Percentiles rank a stretch among this genome's conserved stretches.
phyloP scores from a whole-genome alignment of 2,329 filamentous ascomycete genomes.

The Tolypocladium capitatum region DNA sequence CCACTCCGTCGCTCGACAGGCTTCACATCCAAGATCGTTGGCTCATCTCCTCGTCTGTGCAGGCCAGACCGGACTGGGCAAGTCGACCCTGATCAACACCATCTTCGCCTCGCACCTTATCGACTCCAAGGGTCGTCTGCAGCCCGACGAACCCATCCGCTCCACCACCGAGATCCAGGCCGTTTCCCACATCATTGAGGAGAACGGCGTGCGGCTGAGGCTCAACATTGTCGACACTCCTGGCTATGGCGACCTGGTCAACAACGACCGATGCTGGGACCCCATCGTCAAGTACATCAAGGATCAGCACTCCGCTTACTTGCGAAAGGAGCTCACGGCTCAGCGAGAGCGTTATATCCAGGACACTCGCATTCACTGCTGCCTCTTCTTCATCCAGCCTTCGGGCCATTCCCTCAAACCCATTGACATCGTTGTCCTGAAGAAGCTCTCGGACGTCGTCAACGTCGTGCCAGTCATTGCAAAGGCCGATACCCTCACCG shows the following conservation, averaged over 20 bases:
- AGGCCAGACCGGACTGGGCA: conserved; percentile 98
- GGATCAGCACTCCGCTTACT: conserved; percentile 98
- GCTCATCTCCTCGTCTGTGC: conserved; percentile 8
- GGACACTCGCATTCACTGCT: conserved; percentile 98
- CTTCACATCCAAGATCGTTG: conserved; percentile 3
- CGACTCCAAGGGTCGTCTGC: conserved; percentile 91
- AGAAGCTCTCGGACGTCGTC: conserved; percentile 98
- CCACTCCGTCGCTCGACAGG: not conserved
- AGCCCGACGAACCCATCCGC: conserved; percentile 84
- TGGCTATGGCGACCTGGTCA: conserved; percentile 95
- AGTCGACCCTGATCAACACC: conserved; percentile 98
- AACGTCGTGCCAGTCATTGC: conserved; percentile 98
- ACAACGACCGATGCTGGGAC: conserved; percentile 99
- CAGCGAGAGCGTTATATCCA: conserved; percentile 99
- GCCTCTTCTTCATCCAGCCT: conserved; percentile 98
- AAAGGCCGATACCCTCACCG: conserved; percentile 90
- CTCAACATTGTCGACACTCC: conserved; percentile 99
- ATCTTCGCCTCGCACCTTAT: conserved; percentile 99
- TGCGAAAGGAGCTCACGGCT: conserved; percentile 97
- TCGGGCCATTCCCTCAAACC: conserved; percentile 97
- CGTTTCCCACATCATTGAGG: conserved; percentile 97
- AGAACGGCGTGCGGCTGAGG: conserved; percentile 93
- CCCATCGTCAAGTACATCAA: conserved; percentile 99
- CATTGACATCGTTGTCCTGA: conserved; percentile 97
- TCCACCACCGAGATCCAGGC: conserved; percentile 96